Evolutionary conservation across 257 asterid species (phyloP).

Genomic region (Leonotis leonurus): DNA sequence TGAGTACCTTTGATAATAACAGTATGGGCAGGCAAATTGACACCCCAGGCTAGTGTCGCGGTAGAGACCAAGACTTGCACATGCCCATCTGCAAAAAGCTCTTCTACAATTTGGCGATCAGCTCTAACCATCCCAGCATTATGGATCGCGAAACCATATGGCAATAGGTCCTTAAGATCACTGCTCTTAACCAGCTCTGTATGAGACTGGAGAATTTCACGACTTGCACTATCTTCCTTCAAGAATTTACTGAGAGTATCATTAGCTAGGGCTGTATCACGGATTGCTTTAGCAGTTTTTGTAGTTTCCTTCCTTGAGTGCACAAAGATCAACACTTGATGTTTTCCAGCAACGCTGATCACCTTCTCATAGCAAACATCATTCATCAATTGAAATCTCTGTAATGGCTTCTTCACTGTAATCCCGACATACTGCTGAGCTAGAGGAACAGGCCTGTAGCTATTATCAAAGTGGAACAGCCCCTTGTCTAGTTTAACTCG

Average conservation of each 20-base stretch:
- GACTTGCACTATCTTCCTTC: constrained; percentile 59
- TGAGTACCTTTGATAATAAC: constrained; percentile 61
- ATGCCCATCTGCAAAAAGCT: constrained; percentile 57
- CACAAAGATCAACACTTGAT: constrained; percentile 56
- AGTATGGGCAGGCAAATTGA: constrained; percentile 58
- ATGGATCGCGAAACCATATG: constrained; percentile 60
- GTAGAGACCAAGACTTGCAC: constrained; percentile 58
- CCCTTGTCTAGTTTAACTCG: constrained; percentile 43
- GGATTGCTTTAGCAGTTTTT: constrained; percentile 54
- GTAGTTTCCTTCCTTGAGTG: constrained; percentile 59
- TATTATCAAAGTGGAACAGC: constrained; percentile 53
- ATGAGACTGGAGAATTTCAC: constrained; percentile 53
- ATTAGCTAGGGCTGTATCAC: constrained; percentile 49
- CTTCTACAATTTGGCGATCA: constrained; percentile 57
- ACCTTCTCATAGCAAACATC: constrained; percentile 62
- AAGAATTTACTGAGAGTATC: constrained; percentile 51
- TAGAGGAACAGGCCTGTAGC: constrained; percentile 56
- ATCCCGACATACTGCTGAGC: constrained; percentile 59
- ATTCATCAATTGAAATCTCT: constrained; percentile 60
- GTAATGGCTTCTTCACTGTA: constrained; percentile 51
- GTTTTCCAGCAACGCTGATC: constrained; percentile 47
- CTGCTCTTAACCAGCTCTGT: constrained; percentile 48
- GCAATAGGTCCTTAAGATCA: constrained; percentile 52
- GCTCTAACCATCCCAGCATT: constrained; percentile 64
- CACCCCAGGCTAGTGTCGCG: constrained; percentile 66